These are phyloP conservation scores for Xylaria longipes DNA, from an alignment of 495 filamentous ascomycete species.

Conservation along the genomic window DNA sequence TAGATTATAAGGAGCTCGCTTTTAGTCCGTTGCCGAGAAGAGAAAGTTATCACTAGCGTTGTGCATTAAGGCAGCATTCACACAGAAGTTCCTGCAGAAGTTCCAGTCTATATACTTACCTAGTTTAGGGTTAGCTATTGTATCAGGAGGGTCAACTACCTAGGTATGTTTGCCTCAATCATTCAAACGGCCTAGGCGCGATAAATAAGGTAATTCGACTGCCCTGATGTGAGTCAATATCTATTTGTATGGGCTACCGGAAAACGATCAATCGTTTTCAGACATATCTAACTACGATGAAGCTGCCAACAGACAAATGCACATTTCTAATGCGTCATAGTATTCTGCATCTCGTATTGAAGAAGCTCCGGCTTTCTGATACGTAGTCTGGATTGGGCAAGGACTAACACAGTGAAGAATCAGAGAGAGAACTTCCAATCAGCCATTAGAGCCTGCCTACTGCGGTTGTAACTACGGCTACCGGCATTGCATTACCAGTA, in stretches of 20 bases:
- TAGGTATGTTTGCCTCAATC: not conserved
- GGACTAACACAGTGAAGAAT: not conserved
- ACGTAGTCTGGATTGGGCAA: not conserved
- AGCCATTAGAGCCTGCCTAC: not conserved
- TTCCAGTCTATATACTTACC: too few species aligned
- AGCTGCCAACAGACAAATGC: not conserved
- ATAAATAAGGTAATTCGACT: not conserved
- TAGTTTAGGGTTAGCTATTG: too few species aligned
- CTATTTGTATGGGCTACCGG: not conserved
- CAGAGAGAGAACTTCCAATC: too few species aligned
- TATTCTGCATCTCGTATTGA: constrained; percentile 4
- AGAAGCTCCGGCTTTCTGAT: not conserved
- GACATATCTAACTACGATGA: not conserved
- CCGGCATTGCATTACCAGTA: constrained; percentile 1
- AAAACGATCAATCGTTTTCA: not conserved
- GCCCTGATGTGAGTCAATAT: not conserved
- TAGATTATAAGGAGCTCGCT: not conserved
- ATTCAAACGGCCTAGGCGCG: not conserved
- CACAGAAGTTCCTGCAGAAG: too few species aligned
- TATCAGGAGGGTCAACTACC: too few species aligned
- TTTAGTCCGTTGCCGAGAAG: too few species aligned
- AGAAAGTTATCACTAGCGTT: too few species aligned
- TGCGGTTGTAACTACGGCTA: not conserved
- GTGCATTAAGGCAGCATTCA: too few species aligned
- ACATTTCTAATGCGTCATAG: not conserved